Evolutionary conservation across 2,329 filamentous ascomycete species (phyloP), one percentile per base, ranked within the genome.

Genomic region (Colletotrichum horii): DNA sequence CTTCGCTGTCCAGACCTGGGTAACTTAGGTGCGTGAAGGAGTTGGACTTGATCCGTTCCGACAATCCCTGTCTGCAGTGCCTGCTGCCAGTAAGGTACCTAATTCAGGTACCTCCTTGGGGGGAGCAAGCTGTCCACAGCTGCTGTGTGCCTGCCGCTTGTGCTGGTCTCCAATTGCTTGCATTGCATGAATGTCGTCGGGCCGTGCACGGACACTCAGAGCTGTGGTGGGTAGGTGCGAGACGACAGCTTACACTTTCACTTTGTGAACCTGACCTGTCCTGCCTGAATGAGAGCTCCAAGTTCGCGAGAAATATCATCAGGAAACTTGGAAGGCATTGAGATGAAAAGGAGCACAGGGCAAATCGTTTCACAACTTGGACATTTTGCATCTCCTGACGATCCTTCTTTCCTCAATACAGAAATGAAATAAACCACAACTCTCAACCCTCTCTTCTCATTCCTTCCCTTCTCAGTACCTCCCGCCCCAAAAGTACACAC

Each of bases 1-100:
- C 38, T 64, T 64, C 26, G 70, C 64, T 76, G 74, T 76, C 70
- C 64, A 74, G 65, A 76, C 43, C 43, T 52, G n/a, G n/a, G n/a
- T n/a, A 52, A n/a, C 43, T 52, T 52, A 52, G 30, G 28, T 52
- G 28, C 66, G 72, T 82, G 81, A 78, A 71, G 77, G 68, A 62
- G 67, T 58, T 36, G 48, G 28, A 58, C 55, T 74, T 73, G 64
- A 64, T 74, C 74, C 70, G 73, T 76, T 68, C 70, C 70, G 28
- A 61, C 2, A 32, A 73, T 66, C 55, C 69, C 32, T 75, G 26
- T 38, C 24, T 48, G 43, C 16, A 8, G 58, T 6, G 8, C n/a
- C 3, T 7, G 4, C 28, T 32, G 14, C 16, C 28, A 48, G 24
- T 60, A 26, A n/a, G 38, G 38, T 43, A n/a, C 19, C 19, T 48